Evolutionary conservation across 768 basidiomycete species (phyloP).

Genomic region (Pleurotus tuber-regium): DNA sequence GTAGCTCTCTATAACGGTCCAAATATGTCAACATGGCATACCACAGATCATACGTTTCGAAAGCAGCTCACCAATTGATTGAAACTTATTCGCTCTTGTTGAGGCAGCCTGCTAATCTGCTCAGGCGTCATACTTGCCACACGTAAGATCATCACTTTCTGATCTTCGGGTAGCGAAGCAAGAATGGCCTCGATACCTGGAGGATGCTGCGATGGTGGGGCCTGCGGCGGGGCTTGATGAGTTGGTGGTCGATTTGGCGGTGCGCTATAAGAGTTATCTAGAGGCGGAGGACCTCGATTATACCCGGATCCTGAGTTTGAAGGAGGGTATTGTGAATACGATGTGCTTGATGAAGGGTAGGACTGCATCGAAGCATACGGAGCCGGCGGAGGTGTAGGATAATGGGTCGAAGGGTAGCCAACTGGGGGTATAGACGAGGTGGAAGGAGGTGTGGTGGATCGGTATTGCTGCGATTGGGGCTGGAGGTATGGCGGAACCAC

Average conservation of each 20-base stretch:
- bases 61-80: slow-evolving; percentile 73
- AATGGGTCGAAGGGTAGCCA: slow-evolving; percentile 15
- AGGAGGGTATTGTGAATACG: no score
- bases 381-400: slow-evolving; percentile 21
- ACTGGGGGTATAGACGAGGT: slow-evolving; percentile 16
- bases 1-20: slow-evolving; percentile 38
- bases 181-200: slow-evolving; percentile 48
- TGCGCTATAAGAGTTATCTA: no score
- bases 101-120: slow-evolving; percentile 75
- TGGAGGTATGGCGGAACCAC: slow-evolving; percentile 49
- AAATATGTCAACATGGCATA: slow-evolving; percentile 1
- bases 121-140: slow-evolving; percentile 82
- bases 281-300: no score
- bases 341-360: no score
- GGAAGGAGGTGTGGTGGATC: slow-evolving; percentile 30
- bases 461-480: slow-evolving; percentile 32
- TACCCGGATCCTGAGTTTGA: no score
- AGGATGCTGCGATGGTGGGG: slow-evolving; percentile 25
- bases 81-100: slow-evolving; percentile 70
- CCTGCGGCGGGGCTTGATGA: slow-evolving; percentile 14
- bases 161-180: slow-evolving; percentile 62
- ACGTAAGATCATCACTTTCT: slow-evolving; percentile 75
- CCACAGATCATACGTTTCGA: neutral
- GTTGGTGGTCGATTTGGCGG: no score
- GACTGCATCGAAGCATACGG: slow-evolving; percentile 19